Evolutionary conservation across 163 green algal genomes (phyloP).

Genomic region (Chlamydomonas reinhardtii): DNA sequence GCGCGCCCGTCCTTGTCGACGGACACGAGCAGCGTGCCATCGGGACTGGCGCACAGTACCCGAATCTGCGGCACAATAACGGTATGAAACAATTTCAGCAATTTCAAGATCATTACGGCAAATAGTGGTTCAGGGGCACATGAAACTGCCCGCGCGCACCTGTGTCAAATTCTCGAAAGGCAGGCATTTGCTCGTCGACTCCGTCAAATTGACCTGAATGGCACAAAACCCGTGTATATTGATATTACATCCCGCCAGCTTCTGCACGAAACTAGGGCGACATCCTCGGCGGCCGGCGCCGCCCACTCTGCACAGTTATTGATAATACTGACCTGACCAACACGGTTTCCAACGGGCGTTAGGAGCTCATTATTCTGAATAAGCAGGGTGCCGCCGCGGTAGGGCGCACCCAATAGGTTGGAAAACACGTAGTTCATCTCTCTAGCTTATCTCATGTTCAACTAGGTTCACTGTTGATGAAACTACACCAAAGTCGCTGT

Average conservation of each 20-base stretch:
- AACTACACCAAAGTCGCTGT: too few species aligned
- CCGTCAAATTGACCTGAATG: conserved; percentile 82
- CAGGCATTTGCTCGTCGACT: conserved; percentile 84
- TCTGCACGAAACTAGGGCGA: too few species aligned
- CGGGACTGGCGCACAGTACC: conserved; percentile 84
- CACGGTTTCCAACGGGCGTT: conserved; percentile 90
- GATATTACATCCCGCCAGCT: background rate
- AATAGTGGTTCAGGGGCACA: too few species aligned
- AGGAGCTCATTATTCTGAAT: conserved; percentile 88
- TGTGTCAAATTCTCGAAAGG: conserved; percentile 91
- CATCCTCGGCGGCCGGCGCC: too few species aligned
- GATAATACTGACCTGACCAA: conserved; percentile 75
- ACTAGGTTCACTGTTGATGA: too few species aligned
- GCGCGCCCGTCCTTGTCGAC: conserved; percentile 89
- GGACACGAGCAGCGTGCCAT: conserved; percentile 88
- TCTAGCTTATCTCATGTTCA: too few species aligned
- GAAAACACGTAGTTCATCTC: conserved; percentile 94
- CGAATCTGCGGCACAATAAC: conserved; percentile 69
- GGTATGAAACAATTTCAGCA: too few species aligned
- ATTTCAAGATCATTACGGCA: too few species aligned
- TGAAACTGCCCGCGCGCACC: too few species aligned
- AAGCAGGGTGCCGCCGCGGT: conserved; percentile 93
- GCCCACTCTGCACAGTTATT: too few species aligned
- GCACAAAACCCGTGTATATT: background rate
- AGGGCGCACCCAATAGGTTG: conserved; percentile 95